Evolutionary conservation across 1,284 basidiomycete species (phyloP), one percentile per base, ranked within the genome.

Genomic region (Papiliotrema nemorosa): DNA sequence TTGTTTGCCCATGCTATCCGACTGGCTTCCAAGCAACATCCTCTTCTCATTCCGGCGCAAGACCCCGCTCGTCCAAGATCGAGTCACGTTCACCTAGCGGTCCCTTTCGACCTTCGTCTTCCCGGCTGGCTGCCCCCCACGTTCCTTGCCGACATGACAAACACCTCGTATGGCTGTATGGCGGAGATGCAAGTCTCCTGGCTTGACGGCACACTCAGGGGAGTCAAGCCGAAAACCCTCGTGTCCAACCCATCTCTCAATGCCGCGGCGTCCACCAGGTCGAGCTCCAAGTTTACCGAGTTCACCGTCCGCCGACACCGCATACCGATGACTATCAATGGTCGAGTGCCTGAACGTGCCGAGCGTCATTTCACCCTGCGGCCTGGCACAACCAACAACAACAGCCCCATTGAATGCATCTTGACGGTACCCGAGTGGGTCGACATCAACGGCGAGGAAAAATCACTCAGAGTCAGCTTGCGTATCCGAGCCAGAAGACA

Each of bases 81-180:
- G 2, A 6, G 26, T n/a, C 41, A 33, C 3, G 43, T 66, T 26
- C 52, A 53, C 10, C 46, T 69, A n/a, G 61, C 63, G 13, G 51
- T 75, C 16, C 54, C 64, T 2, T 74, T 75, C 45, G 73, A 75
- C 38, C 48, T 75, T 7, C 59, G 61, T 7, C 47, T 75, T 3
- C 72, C 73, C 1, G 73, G 72, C 3, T 75, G 73, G 73, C 52
- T 75, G 9, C 73, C 73, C 3, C 63, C 67, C 1, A 57, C 63
- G 3, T 62, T 67, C 44, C 25, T 44, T 9, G 55, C 62, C 3
- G 49, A 49, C 5, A 58, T 62, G 52, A 62, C 66, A 2, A 49
- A 49, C 3, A 62, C 60, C 5, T 39, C 53, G 0, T 73, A 72
- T 48, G 73, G 73, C 6, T 43, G 62, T 20, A 43, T 64, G 2